Percentiles rank a stretch among this genome's conserved stretches.
Conservation (phyloP, 129 eudicot species). For the Silybum marianum region DNA sequence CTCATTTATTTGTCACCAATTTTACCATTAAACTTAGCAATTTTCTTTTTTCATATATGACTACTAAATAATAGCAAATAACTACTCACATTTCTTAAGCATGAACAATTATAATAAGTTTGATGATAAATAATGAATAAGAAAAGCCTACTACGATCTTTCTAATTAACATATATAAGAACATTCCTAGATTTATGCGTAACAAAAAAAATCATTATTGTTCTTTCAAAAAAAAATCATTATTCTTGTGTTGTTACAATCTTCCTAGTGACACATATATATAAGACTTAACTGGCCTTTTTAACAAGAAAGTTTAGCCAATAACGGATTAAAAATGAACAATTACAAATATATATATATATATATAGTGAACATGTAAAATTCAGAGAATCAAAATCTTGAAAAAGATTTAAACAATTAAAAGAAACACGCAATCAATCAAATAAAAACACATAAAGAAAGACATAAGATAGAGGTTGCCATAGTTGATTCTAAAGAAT, state of each 20-base stretch:
- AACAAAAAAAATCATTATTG: background rate
- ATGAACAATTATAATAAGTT: background rate
- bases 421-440: background rate
- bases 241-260: background rate
- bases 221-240: no score
- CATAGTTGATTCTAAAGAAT: background rate
- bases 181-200: background rate
- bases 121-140: background rate
- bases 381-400: background rate
- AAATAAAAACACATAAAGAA: background rate
- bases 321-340: background rate
- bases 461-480: background rate
- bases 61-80: background rate
- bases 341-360: no score
- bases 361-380: background rate
- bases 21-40: background rate
- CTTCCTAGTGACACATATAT: background rate
- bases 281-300: background rate
- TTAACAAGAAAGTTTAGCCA: background rate
- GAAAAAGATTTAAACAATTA: background rate
- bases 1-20: no score
- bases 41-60: background rate
- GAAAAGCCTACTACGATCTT: background rate
- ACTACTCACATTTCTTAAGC: background rate
- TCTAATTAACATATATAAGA: no score